Percentiles rank a stretch among this genome's conserved stretches.
phyloP scores from a whole-genome alignment of 495 filamentous ascomycete genomes.

The Massariosphaeria phaeospora region DNA sequence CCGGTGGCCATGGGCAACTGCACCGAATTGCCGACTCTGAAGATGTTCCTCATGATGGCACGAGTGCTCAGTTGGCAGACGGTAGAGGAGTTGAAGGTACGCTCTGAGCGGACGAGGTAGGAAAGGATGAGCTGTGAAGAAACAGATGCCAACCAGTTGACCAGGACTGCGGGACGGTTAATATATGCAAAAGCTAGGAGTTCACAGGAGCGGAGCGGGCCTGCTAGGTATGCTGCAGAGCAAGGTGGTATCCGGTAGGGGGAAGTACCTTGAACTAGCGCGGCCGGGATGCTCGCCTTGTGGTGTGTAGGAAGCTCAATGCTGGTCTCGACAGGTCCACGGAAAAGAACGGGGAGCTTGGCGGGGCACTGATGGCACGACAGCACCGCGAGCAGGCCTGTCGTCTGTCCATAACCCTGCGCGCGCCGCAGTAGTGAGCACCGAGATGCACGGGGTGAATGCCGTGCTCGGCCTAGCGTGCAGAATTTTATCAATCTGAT shows the following conservation, averaged over 20 bases:
- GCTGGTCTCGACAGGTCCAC: background rate
- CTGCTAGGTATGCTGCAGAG: background rate
- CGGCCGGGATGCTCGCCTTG: background rate
- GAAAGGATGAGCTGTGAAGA: background rate
- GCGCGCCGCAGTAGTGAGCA: background rate
- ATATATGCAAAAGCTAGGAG: too few species aligned
- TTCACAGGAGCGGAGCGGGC: too few species aligned
- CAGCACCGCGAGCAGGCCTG: background rate
- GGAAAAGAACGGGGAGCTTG: background rate
- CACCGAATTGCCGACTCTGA: background rate
- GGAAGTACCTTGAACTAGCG: background rate
- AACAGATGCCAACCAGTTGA: background rate
- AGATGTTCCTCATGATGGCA: background rate
- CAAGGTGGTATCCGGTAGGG: background rate
- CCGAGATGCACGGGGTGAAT: background rate
- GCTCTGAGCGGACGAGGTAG: too few species aligned
- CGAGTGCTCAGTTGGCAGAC: background rate
- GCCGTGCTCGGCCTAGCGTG: background rate
- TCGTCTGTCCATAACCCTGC: background rate
- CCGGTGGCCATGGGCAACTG: background rate
- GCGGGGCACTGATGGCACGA: background rate
- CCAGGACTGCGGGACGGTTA: background rate
- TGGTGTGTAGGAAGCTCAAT: background rate
- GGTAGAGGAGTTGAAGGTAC: too few species aligned
- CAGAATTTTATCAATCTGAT: constrained; percentile 12